Evolutionary conservation across 148 eudicot genomes (phyloP), one percentile per base, ranked within the genome.

Genomic region (Camellia sinensis): DNA sequence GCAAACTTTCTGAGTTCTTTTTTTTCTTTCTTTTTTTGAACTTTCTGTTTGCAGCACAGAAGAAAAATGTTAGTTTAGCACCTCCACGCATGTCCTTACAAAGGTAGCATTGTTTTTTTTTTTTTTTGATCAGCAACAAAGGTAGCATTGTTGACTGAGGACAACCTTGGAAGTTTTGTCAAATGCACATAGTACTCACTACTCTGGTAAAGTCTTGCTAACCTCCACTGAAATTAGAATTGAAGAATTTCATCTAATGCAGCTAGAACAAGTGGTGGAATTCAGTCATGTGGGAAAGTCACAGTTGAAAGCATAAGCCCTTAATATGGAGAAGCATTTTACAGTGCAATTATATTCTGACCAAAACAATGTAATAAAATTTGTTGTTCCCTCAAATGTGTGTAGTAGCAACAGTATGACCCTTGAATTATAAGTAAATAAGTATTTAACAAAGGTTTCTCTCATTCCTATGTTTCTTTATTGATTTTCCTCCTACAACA

Each of bases 301-400:
- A 54, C 59, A 54, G 12, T 17, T 4, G 15, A 46, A 70, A 70
- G 2, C n/a, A 45, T 19, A 70, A 45, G 56, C 37, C 73, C 53
- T n/a, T 46, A 70, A n/a, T 7, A 44, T n/a, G 52, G 13, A n/a
- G 21, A 69, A 17, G 52, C 21, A 8, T 43, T 14, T 69, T 71
- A 71, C 56, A 71, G 40, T 48, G 40, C 41, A 46, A 10, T 48
- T n/a, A 46, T 46, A 12, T 7, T 48, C 40, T 19, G 7, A 71
- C 29, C 43, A 48, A 71, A 46, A 29, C 40, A 48, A 71, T n/a
- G 74, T 48, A 18, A 56, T 48, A 19, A 29, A 69, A 48, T 46
- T 71, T 71, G n/a, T 7, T 19, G 40, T 19, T 45, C 11, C 74
- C 74, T 48, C 74, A n/a, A 71, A 71, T 56, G 37, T 46, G 74